Conservation (phyloP, 768 basidiomycete species). For the Russula virescens region DNA sequence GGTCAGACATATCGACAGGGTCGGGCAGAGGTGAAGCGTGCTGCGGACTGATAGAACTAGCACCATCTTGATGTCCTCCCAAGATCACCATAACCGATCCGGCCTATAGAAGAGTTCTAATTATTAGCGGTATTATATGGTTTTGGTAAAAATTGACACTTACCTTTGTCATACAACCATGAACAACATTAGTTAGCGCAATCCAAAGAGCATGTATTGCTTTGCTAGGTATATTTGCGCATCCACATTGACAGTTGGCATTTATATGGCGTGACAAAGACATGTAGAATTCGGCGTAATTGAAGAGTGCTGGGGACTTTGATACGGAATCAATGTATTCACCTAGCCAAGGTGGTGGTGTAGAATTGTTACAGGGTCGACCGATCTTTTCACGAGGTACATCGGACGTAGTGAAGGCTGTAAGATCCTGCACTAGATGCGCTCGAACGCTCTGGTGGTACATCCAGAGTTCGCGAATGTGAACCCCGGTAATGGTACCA, state of each 20-base stretch:
- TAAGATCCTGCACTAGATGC: not conserved
- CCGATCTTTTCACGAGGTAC: not conserved
- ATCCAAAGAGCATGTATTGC: not conserved
- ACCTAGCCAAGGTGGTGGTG: not conserved
- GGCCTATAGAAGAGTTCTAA: not conserved
- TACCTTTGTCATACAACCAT: not conserved
- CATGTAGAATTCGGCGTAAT: not conserved
- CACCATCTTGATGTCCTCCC: not conserved
- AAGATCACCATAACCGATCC: not conserved
- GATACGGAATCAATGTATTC: not conserved
- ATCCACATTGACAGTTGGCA: not conserved
- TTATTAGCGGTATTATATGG: not conserved
- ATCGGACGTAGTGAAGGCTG: not conserved
- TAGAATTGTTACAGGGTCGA: not conserved
- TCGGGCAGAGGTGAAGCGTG: not conserved
- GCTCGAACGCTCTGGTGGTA: not conserved
- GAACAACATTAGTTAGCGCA: not conserved
- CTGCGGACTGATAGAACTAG: not conserved
- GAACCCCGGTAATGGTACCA: not conserved
- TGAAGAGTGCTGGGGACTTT: not conserved
- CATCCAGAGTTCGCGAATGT: constrained; percentile 4
- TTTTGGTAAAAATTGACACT: no score
- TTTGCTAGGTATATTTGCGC: not conserved
- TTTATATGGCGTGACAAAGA: not conserved
- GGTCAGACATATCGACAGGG: not conserved